Conservation (phyloP, 2,329 filamentous ascomycete species). For the Aspergillus sp. region DNA sequence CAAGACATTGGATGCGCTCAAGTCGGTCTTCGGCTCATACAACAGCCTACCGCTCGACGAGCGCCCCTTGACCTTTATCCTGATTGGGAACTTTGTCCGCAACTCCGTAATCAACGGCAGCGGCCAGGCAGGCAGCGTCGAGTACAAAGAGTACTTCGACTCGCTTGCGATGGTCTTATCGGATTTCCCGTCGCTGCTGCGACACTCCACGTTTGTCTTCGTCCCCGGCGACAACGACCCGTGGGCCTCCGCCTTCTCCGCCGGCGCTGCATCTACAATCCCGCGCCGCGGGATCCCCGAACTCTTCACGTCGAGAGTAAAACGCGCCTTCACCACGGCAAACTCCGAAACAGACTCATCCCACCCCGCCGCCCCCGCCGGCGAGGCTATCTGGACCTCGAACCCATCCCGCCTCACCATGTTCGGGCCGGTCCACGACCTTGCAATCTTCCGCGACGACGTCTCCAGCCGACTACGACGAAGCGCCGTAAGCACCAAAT, state of each 20-base stretch:
- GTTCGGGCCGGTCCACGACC: slow-evolving; percentile 80
- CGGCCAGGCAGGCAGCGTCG: slow-evolving; percentile 70
- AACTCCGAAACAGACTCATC: slow-evolving; percentile 57
- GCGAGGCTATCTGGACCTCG: slow-evolving; percentile 75
- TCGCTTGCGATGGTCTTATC: slow-evolving; percentile 69
- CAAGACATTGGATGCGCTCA: slow-evolving; percentile 68
- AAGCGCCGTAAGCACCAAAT: slow-evolving; percentile 61
- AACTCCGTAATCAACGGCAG: slow-evolving; percentile 53
- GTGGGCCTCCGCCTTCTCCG: slow-evolving; percentile 76
- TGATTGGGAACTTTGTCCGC: slow-evolving; percentile 74
- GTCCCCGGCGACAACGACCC: slow-evolving; percentile 94
- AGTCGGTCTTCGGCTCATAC: slow-evolving; percentile 68
- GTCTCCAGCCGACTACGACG: slow-evolving; percentile 69
- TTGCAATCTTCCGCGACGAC: slow-evolving; percentile 81
- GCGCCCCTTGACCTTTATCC: slow-evolving; percentile 67
- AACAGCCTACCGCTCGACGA: slow-evolving; percentile 53
- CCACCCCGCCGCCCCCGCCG: slow-evolving; percentile 45
- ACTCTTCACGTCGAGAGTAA: slow-evolving; percentile 79
- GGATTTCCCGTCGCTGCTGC: slow-evolving; percentile 73
- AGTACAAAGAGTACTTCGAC: slow-evolving; percentile 96
- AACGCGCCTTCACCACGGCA: slow-evolving; percentile 67
- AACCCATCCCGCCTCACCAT: slow-evolving; percentile 76
- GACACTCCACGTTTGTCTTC: slow-evolving; percentile 76
- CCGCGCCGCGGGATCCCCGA: slow-evolving; percentile 58
- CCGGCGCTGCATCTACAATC: slow-evolving; percentile 38